Percentiles rank a stretch among this genome's conserved stretches.
phyloP scores from a whole-genome alignment of 2,329 filamentous ascomycete species.

The Sporothrix schenckii region DNA sequence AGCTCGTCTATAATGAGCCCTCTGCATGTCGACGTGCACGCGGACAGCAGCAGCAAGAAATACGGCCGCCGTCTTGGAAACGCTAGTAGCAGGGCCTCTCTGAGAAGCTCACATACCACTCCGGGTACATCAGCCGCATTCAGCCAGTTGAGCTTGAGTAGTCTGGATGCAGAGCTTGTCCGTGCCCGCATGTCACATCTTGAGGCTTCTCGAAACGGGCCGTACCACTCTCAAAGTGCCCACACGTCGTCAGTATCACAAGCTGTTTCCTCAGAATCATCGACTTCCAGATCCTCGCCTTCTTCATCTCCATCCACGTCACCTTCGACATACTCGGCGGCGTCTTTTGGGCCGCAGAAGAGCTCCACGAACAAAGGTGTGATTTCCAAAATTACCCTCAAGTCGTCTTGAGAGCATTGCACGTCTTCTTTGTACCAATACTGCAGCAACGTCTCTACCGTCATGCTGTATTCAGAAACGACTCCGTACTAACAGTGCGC shows the following conservation, averaged over 20 bases:
- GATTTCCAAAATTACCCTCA: not conserved
- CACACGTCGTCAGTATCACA: not conserved
- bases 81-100: conserved; percentile 29
- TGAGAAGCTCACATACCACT: conserved; percentile 31
- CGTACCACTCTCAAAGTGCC: not conserved
- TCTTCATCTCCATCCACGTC: conserved; percentile 20
- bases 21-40: conserved; percentile 32
- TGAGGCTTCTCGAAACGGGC: not conserved
- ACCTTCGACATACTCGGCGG: not conserved
- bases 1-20: conserved; percentile 32
- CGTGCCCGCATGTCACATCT: not conserved
- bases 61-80: not conserved
- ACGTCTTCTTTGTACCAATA: not conserved
- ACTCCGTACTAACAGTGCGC: conserved; percentile 5
- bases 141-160: conserved; percentile 35
- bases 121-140: conserved; percentile 29
- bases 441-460: not conserved
- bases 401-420: not conserved
- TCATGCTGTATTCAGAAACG: not conserved
- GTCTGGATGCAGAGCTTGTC: conserved; percentile 34
- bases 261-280: not conserved
- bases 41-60: conserved; percentile 22
- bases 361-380: conserved; percentile 23
- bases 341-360: not conserved
- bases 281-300: not conserved